These are phyloP conservation scores for Phaeosphaeria sp. DNA, from an alignment of 2,329 filamentous ascomycete genomes.

Conservation along the genomic window DNA sequence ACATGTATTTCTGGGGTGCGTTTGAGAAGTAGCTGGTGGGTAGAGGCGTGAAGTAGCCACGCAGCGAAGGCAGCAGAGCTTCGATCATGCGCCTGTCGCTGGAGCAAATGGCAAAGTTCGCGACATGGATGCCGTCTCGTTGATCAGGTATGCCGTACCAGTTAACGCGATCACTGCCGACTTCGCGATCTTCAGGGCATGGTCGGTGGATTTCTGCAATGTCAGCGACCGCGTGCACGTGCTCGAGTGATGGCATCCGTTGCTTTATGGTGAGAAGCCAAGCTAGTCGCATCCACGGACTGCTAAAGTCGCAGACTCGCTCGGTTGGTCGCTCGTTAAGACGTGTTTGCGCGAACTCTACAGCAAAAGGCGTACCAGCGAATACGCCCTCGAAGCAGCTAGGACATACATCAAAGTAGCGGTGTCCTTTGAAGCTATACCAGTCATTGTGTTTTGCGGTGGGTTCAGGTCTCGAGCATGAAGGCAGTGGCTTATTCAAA, in stretches of 20 bases:
- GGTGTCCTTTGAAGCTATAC: slow-evolving; percentile 75
- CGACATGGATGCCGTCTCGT: slow-evolving; percentile 67
- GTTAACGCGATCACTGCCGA: slow-evolving; percentile 56
- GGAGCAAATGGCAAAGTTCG: slow-evolving; percentile 77
- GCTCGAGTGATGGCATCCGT: slow-evolving; percentile 67
- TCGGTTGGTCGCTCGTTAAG: slow-evolving; percentile 64
- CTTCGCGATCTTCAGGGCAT: slow-evolving; percentile 65
- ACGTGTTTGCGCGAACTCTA: slow-evolving; percentile 69
- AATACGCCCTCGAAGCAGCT: slow-evolving; percentile 78
- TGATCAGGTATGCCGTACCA: slow-evolving; percentile 82
- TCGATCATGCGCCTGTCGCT: slow-evolving; percentile 77
- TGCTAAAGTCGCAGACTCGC: slow-evolving; percentile 79
- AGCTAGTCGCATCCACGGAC: slow-evolving; percentile 83
- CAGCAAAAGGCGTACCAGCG: slow-evolving; percentile 69
- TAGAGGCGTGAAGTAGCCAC: slow-evolving; percentile 66
- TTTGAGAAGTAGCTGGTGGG: slow-evolving; percentile 41
- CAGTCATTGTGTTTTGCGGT: slow-evolving; percentile 75
- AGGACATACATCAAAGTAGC: slow-evolving; percentile 81
- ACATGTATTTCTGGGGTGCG: slow-evolving; percentile 59
- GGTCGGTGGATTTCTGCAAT: slow-evolving; percentile 63
- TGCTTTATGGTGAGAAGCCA: slow-evolving; percentile 82
- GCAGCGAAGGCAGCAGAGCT: slow-evolving; percentile 74
- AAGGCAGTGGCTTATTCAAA: slow-evolving; percentile 50
- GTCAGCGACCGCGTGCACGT: slow-evolving; percentile 73
- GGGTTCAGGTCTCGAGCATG: slow-evolving; percentile 72